These are phyloP conservation scores for Candida germanica DNA, from an alignment of 805 yeast species.

Conservation along the genomic window DNA sequence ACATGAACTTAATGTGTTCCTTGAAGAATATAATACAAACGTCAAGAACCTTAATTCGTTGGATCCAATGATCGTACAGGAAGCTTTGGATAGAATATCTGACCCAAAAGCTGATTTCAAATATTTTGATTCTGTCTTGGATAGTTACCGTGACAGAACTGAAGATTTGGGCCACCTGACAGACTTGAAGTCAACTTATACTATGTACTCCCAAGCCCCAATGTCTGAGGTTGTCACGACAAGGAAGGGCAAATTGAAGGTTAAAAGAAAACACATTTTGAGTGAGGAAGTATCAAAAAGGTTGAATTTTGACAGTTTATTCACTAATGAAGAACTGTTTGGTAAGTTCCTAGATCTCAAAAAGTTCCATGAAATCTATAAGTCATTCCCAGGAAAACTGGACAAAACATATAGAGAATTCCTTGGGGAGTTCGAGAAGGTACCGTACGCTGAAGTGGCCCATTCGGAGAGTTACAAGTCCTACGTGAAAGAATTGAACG, in stretches of 20 bases:
- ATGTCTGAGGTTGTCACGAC: constrained; percentile 13
- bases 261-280: constrained; percentile 36
- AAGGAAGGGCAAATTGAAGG: constrained; percentile 19
- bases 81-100: constrained; percentile 5
- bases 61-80: constrained; percentile 5
- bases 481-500: constrained; percentile 45
- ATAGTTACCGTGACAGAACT: constrained; percentile 4
- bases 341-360: constrained; percentile 65
- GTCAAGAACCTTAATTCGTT: constrained; percentile 8
- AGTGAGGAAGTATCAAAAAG: constrained; percentile 48
- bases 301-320: constrained; percentile 47
- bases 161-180: constrained; percentile 5
- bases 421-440: constrained; percentile 42
- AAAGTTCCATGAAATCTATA: constrained; percentile 50
- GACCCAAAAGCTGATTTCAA: constrained; percentile 8
- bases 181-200: constrained; percentile 16
- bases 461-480: constrained; percentile 28
- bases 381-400: constrained; percentile 20
- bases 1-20: constrained; percentile 60
- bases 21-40: constrained; percentile 40
- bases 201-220: constrained; percentile 25
- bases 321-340: constrained; percentile 57
- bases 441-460: constrained; percentile 18
- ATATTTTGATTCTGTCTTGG: constrained; percentile 8
- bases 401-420: constrained; percentile 48